Evolutionary conservation across 345 rosid species (phyloP), one percentile per base, ranked within the genome.

Genomic region (Camelina laxa): DNA sequence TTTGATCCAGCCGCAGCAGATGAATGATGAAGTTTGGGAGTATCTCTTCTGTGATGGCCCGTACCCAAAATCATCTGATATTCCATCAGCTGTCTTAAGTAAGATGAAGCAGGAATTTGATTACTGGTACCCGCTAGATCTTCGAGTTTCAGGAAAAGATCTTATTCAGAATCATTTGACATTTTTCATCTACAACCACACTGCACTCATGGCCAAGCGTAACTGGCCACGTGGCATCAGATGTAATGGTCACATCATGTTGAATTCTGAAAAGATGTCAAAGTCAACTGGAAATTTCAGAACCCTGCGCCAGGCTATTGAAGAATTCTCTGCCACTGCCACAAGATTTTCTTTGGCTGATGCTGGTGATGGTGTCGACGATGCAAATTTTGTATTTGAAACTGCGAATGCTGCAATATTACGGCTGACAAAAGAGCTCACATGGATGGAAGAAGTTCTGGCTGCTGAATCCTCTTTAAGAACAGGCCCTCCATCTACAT

Each of bases 141-240:
- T 94, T 47, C 87, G 98, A 71, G 98, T 87, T 42, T 94, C 97
- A 44, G 98, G 98, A 21, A 94, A 94, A 84, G 98, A 94, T 79
- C 95, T 91, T 45, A 94, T 91, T 74, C 98, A 90, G 84, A 94
- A 94, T 82, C 98, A 94, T 76, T 80, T 94, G 78, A 88, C 98
- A 35, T 91, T 94, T 81, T 83, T 76, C 73, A 87, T 91, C 61
- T 90, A 91, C 80, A 91, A 90, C 81, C 98, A 94, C 82, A 78
- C 90, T 13, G 98, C 92, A 31, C 81, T 94, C 21, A 86, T 94
- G 98, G 63, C 85, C 39, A 82, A 65, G 76, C 79, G 39, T 19
- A 93, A 94, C 76, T 94, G 96, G 98, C 98, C 98, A 27, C 87
- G 91, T 59, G 97, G 98, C 27, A 90, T 91, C 77, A 86, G 98